Percentiles rank a stretch among this genome's conserved stretches.
Conservation (phyloP, 2,329 filamentous ascomycete genomes). For the Neonectria faginata region DNA sequence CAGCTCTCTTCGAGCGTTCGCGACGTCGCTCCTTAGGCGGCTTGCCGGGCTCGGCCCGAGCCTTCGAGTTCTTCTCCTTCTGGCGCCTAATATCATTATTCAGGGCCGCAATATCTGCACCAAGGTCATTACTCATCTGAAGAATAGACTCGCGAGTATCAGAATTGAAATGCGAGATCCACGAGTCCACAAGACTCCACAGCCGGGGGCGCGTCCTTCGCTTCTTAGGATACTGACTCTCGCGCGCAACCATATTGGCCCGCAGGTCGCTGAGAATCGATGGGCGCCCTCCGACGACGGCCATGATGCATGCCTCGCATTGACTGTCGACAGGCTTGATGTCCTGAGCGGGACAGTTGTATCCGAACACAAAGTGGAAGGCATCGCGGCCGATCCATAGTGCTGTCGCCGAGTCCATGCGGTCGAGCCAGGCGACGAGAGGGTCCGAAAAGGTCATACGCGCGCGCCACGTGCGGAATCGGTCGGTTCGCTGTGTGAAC, state of each 20-base stretch:
- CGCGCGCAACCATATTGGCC: constrained; percentile 56
- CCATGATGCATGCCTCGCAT: constrained; percentile 67
- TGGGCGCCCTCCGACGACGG: constrained; percentile 58
- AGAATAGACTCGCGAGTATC: constrained; percentile 24
- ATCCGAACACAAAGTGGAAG: constrained; percentile 52
- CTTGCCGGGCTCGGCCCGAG: neutral
- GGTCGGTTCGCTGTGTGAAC: constrained; percentile 49
- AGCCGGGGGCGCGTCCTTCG: constrained; percentile 49
- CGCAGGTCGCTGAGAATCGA: constrained; percentile 59
- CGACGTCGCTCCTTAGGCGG: constrained; percentile 3
- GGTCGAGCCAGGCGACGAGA: constrained; percentile 42
- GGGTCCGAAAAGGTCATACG: constrained; percentile 21
- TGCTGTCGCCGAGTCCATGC: constrained; percentile 44
- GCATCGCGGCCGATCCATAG: constrained; percentile 54
- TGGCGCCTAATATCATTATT: constrained; percentile 7
- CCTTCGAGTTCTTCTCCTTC: constrained; percentile 9
- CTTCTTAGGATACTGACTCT: constrained; percentile 32
- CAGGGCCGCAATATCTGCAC: constrained; percentile 23
- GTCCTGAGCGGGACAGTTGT: constrained; percentile 37
- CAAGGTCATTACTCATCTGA: constrained; percentile 30
- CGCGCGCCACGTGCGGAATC: constrained; percentile 44
- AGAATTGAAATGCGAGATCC: constrained; percentile 53
- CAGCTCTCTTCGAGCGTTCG: neutral
- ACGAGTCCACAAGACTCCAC: constrained; percentile 56
- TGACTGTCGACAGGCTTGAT: constrained; percentile 44